A percentile compares a stretch with the other conserved stretches of the same genome.
phyloP scores from a whole-genome alignment of 192 early-diverging fungal genomes.

The Hyaloraphidium curvatum region DNA sequence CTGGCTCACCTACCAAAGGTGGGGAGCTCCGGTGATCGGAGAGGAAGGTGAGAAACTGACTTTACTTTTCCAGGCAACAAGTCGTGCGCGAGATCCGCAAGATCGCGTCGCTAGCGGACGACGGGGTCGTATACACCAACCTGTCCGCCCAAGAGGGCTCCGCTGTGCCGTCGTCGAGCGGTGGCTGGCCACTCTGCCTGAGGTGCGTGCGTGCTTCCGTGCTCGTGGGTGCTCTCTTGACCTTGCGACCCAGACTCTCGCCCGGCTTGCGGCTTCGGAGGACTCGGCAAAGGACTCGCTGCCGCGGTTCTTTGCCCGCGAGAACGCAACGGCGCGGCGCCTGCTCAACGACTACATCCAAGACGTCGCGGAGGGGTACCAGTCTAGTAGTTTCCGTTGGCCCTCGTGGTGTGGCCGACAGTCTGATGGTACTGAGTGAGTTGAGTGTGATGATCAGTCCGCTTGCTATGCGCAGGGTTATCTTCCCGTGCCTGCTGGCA shows the following conservation, averaged over 20 bases:
- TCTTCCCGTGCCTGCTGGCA: too few relatives aligned
- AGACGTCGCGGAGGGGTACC: slow-evolving; percentile 47
- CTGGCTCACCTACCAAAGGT: slow-evolving; percentile 71
- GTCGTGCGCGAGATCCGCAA: slow-evolving; percentile 71
- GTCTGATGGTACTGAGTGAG: too few relatives aligned
- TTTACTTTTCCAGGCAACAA: slow-evolving; percentile 24
- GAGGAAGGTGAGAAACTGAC: not conserved
- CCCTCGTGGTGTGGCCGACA: too few relatives aligned
- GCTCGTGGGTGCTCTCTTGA: slow-evolving; percentile 7
- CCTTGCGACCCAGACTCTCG: too few relatives aligned
- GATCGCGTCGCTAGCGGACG: slow-evolving; percentile 58
- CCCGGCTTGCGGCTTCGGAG: not conserved
- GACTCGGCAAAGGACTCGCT: slow-evolving; percentile 39
- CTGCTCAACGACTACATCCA: slow-evolving; percentile 37
- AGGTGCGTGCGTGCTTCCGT: slow-evolving; percentile 9
- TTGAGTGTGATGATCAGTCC: too few relatives aligned
- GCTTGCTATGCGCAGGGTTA: too few relatives aligned
- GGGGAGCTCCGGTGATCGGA: not conserved
- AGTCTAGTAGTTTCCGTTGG: too few relatives aligned
- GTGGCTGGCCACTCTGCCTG: slow-evolving; percentile 1
- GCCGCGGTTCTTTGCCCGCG: slow-evolving; percentile 68
- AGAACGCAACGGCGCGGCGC: slow-evolving; percentile 35
- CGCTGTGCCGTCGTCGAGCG: too few relatives aligned
- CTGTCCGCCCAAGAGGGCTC: slow-evolving; percentile 42
- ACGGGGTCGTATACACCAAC: too few relatives aligned